Conservation (phyloP, 352 stramenopile genomes). For the Pilasporangium apinafurcum region DNA sequence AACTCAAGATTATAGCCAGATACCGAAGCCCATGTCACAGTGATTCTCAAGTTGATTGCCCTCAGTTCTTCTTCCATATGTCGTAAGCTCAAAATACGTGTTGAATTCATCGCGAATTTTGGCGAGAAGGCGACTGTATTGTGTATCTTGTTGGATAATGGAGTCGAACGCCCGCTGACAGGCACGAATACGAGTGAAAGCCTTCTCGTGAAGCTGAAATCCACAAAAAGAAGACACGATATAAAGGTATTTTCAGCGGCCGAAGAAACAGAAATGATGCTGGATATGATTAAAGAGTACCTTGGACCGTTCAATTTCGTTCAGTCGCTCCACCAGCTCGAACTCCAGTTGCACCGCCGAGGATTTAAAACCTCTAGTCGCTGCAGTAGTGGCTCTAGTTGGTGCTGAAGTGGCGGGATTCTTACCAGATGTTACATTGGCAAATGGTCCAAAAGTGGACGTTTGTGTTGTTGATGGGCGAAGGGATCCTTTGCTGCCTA, state of each 20-base stretch:
- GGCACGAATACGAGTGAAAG: slow-evolving; percentile 33
- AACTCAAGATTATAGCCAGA: neutral
- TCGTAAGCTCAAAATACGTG: slow-evolving; percentile 28
- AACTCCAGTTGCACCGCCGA: slow-evolving; percentile 49
- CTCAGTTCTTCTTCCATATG: slow-evolving; percentile 13
- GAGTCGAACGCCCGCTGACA: slow-evolving; percentile 43
- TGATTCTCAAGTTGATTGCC: neutral
- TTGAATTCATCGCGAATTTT: slow-evolving; percentile 62
- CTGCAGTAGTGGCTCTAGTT: too few species aligned
- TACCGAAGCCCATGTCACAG: slow-evolving; percentile 15
- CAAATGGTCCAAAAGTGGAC: too few species aligned
- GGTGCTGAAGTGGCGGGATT: too few species aligned
- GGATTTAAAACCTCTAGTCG: slow-evolving; percentile 42
- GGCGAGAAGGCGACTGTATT: slow-evolving; percentile 39
- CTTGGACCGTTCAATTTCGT: slow-evolving; percentile 62
- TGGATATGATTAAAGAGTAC: too few species aligned
- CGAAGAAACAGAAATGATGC: neutral
- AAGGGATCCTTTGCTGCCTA: too few species aligned
- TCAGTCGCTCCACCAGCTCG: slow-evolving; percentile 51
- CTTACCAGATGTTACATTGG: too few species aligned
- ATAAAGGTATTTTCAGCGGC: neutral
- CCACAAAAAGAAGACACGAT: neutral
- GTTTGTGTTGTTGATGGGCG: neutral
- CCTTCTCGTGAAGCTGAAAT: slow-evolving; percentile 55
- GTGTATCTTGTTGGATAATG: slow-evolving; percentile 56